phyloP scores from a whole-genome alignment of 2,329 filamentous ascomycete species.

The Penicillium expansum region DNA sequence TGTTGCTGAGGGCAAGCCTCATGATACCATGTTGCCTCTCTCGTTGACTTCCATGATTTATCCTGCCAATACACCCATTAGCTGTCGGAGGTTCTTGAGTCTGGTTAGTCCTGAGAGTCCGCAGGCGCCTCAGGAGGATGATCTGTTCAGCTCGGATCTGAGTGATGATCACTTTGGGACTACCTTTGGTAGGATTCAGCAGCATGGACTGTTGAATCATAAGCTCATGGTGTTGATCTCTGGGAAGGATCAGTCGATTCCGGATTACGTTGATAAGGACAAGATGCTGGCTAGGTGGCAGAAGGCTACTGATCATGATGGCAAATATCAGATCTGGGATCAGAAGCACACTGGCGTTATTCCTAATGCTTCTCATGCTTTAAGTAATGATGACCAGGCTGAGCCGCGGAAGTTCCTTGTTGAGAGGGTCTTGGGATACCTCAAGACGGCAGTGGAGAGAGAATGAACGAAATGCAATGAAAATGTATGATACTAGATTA shows the following conservation, averaged over 20 bases:
- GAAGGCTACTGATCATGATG: conserved; percentile 35
- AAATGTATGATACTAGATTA: background rate
- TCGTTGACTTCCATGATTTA: conserved; percentile 35
- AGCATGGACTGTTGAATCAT: conserved; percentile 37
- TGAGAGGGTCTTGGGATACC: conserved; percentile 29
- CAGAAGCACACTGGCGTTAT: conserved; percentile 47
- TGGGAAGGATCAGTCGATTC: conserved; percentile 47
- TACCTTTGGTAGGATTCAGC: conserved; percentile 60
- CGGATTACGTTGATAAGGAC: conserved; percentile 48
- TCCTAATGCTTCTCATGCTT: conserved; percentile 38
- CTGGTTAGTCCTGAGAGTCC: conserved; percentile 55
- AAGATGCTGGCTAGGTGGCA: conserved; percentile 43
- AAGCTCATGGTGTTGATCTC: conserved; percentile 49
- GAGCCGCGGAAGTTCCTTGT: conserved; percentile 28
- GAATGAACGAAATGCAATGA: background rate
- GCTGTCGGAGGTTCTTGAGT: conserved; percentile 57
- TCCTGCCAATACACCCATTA: conserved; percentile 46
- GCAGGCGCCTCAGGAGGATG: conserved; percentile 67
- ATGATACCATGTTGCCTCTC: conserved; percentile 36
- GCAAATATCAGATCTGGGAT: conserved; percentile 46
- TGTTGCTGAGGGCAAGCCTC: conserved; percentile 15
- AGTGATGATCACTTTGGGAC: conserved; percentile 53
- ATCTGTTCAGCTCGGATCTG: conserved; percentile 79
- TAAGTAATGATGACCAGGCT: conserved; percentile 38
- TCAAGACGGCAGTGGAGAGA: conserved; percentile 13